These are phyloP conservation scores for Lichtheimia hyalospora DNA, from an alignment of 371 early-diverging fungal genomes.

Conservation along the genomic window DNA sequence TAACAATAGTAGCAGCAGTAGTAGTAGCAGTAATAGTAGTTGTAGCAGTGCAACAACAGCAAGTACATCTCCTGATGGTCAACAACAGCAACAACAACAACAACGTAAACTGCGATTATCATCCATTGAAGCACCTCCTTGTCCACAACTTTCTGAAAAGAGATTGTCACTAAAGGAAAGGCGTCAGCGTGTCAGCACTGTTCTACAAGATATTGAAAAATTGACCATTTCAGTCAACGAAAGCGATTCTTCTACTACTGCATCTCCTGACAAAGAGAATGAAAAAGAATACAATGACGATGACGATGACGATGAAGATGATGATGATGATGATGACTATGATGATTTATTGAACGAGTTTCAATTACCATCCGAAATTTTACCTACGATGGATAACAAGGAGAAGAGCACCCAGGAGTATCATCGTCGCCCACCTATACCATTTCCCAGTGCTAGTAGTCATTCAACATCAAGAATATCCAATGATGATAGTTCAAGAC, in stretches of 20 bases:
- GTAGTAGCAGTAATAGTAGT: neutral
- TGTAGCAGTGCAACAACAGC: neutral
- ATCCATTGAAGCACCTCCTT: slow-evolving; percentile 8
- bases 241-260: neutral
- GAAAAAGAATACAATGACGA: neutral
- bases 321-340: slow-evolving; percentile 10
- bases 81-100: no score
- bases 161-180: neutral
- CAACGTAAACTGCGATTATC: slow-evolving; percentile 4
- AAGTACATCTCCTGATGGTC: no score
- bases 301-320: neutral
- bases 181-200: neutral
- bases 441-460: neutral
- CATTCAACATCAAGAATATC: neutral
- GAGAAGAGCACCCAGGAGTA: neutral
- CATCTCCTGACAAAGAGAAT: no score
- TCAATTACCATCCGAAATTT: slow-evolving; percentile 9
- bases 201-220: slow-evolving; percentile 5
- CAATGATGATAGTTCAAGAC: slow-evolving; percentile 22
- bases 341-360: slow-evolving; percentile 13
- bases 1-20: neutral
- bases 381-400: neutral
- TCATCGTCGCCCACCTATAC: neutral
- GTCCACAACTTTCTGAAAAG: neutral
- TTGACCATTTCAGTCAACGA: neutral